Base-by-base conservation (phyloP, 1,139 yeast genomes). In the Candida labiduridarum region DNA sequence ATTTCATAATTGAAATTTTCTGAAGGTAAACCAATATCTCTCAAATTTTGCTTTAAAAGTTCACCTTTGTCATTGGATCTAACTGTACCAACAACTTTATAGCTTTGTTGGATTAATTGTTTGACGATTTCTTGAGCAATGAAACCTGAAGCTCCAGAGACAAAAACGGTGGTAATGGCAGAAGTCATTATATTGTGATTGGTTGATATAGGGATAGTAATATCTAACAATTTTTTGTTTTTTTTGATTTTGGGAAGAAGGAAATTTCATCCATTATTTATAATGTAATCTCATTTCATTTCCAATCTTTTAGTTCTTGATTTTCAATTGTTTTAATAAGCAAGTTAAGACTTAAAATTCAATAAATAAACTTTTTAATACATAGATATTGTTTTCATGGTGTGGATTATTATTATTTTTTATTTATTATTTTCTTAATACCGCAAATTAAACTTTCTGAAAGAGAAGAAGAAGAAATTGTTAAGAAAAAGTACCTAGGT, bases 91-190 rank as follows among this genome's bases (percentile, higher is more conserved):
- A 69, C 56, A 2, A 72, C 76, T 11, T 54, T 53, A 56, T 71
- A 69, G 11, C 64, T 66, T 34, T 61, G 54, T 2, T 55, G 59
- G 33, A 70, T 41, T 33, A 66, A 64, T 35, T 49, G 58, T 48
- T 64, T 57, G 42, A 65, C 56, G 11, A 67, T 58, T 48, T 64
- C 63, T 47, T 61, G 62, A 7, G 75, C 76, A 46, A 72, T 64
- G 51, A 60, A 71, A 9, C 77, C 76, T 14, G 68, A 61, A 33
- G 74, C 77, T 15, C 78, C 77, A 25, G 75, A 61, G 22, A 73
- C 69, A 48, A 70, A 68, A 25, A 68, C 68, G 10, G 52, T 42
- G 8, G 49, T 47, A n/a, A 46, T 34, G 19, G 41, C 4, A 41
- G 52, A 29, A 33, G 46, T 34, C 45, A 42, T 39, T 41, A 15